These are phyloP conservation scores for Solanum boliviense DNA, from an alignment of 257 asterid genomes.

Conservation along the genomic window DNA sequence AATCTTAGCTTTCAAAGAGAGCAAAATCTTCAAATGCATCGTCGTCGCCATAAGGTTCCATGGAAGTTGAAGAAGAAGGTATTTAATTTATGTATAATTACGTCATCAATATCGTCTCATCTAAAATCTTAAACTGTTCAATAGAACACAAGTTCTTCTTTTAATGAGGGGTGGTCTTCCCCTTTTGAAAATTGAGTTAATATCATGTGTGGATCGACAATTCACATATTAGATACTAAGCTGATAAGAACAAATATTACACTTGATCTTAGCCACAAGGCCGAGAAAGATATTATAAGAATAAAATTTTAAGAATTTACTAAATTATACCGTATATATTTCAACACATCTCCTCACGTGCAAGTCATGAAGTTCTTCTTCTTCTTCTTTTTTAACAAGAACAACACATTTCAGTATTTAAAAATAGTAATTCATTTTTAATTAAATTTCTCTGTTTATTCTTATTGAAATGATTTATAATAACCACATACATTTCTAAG, in stretches of 20 bases:
- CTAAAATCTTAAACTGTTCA: neutral
- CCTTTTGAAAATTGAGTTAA: neutral
- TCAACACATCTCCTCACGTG: neutral
- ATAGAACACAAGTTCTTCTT: neutral
- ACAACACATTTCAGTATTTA: neutral
- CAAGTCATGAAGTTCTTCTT: neutral
- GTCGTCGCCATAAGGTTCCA: constrained; percentile 33
- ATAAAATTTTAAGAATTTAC: neutral
- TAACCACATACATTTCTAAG: neutral
- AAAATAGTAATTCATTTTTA: neutral
- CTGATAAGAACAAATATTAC: neutral
- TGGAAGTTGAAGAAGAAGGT: constrained; percentile 25
- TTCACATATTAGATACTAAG: neutral
- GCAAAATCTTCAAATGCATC: constrained; percentile 36
- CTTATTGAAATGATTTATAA: neutral
- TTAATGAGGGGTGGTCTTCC: neutral
- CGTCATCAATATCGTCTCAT: neutral
- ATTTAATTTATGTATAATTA: neutral
- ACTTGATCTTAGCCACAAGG: neutral
- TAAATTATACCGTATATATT: too few species aligned
- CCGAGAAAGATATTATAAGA: neutral
- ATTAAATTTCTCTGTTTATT: neutral
- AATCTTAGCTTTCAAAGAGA: constrained; percentile 32
- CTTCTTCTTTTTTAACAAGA: neutral
- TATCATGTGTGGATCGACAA: neutral